Evolutionary conservation across 1,139 yeast species (phyloP), one percentile per base, ranked within the genome.

Genomic region (Geotrichum bryndzae): DNA sequence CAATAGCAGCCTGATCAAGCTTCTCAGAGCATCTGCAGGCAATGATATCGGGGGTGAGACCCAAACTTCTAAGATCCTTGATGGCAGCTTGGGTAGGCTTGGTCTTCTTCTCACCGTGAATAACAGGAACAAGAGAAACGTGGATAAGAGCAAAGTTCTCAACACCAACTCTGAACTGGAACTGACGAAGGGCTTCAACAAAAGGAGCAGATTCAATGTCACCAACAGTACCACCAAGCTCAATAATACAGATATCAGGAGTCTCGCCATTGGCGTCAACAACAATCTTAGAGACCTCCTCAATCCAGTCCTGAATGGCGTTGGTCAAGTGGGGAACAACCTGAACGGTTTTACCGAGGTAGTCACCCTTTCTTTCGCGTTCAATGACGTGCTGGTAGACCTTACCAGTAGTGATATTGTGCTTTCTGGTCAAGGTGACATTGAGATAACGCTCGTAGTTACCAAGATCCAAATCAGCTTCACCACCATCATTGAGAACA

Each of bases 81-180:
- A 95, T 89, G 54, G 99, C 99, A 65, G 98, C 99, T 79, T 94
- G 99, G 11, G 99, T 94, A 63, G 99, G 99, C 79, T 94, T 94
- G 58, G 99, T 94, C 82, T 94, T 94, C 78, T 94, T 97, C 80
- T 94, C 99, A 65, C 98, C 99, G 68, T 91, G 96, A 71, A 94
- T 94, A 60, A 94, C 98, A 51, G 98, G 98, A 54, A 94, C 98
- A 69, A 94, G 82, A 57, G 98, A 92, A 62, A 94, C 99, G 71
- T 94, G 99, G 71, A 94, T 90, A 74, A 95, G 82, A 22, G 97
- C 96, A 78, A 95, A 94, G 79, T 90, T 94, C 66, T 90, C 97
- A 65, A 81, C 79, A 27, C 99, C 99, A 66, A 92, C 98, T 74
- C 97, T 85, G 79, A 94, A 94, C 80, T 94, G 99, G 79, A 94